Evolutionary conservation across 2,329 filamentous ascomycete species (phyloP).

Genomic region (Epichloe bromicola): DNA sequence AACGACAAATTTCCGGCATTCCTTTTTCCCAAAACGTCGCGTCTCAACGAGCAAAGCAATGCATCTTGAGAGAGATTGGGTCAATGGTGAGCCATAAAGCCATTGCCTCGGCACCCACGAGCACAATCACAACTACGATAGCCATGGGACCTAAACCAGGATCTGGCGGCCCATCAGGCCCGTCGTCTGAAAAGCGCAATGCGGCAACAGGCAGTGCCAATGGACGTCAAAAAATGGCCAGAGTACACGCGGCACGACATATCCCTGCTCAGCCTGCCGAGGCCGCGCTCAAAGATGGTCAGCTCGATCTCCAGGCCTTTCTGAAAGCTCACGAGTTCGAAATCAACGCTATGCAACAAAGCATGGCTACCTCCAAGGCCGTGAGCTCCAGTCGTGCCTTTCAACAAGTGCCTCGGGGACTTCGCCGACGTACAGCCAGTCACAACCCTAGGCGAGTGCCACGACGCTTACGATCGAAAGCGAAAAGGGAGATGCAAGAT

Average conservation of each 20-base stretch:
- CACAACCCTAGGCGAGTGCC: slow-evolving; percentile 91
- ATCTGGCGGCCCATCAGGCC: slow-evolving; percentile 14
- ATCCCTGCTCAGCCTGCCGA: slow-evolving; percentile 39
- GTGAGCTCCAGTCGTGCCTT: slow-evolving; percentile 60
- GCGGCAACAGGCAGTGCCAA: slow-evolving; percentile 8
- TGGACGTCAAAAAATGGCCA: slow-evolving; percentile 29
- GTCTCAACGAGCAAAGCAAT: background rate
- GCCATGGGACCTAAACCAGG: slow-evolving; percentile 15
- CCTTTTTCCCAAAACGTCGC: background rate
- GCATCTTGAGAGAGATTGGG: background rate
- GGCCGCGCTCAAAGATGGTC: slow-evolving; percentile 51
- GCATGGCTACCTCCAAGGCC: slow-evolving; percentile 61
- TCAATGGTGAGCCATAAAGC: background rate
- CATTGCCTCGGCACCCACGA: background rate
- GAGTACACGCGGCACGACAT: slow-evolving; percentile 32
- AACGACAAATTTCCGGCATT: background rate
- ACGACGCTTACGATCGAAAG: slow-evolving; percentile 56
- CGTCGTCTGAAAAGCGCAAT: slow-evolving; percentile 16
- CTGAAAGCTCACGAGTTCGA: slow-evolving; percentile 79
- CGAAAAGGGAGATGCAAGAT: slow-evolving; percentile 63
- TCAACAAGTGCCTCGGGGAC: slow-evolving; percentile 72
- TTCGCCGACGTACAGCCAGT: slow-evolving; percentile 80
- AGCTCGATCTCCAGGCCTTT: slow-evolving; percentile 76
- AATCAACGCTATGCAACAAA: slow-evolving; percentile 71
- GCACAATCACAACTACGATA: background rate